Conservation (phyloP, 2,329 filamentous ascomycete species). For the Alternaria sp. region DNA sequence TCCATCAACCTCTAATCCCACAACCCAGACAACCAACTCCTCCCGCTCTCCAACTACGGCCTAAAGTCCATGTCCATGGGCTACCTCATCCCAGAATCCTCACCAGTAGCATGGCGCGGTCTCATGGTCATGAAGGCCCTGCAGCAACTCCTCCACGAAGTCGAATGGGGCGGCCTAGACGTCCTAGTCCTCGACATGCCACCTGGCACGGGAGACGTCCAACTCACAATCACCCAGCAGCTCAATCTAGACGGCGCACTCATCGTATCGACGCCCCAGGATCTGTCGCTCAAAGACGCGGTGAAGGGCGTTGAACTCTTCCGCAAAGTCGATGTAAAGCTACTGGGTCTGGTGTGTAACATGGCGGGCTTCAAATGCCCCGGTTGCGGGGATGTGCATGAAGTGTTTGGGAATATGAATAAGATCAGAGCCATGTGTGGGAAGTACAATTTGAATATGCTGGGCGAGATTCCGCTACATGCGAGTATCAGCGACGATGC, state of each 20-base stretch:
- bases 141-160: constrained; percentile 92
- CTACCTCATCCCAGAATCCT: constrained; percentile 79
- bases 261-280: constrained; percentile 92
- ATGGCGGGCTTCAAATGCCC: constrained; percentile 50
- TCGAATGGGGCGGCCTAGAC: constrained; percentile 90
- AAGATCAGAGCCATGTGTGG: constrained; percentile 79
- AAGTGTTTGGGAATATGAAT: constrained; percentile 64
- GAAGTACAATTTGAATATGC: constrained; percentile 75
- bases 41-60: constrained; percentile 92
- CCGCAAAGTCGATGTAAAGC: constrained; percentile 76
- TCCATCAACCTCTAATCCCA: constrained; percentile 9
- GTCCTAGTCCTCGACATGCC: constrained; percentile 89
- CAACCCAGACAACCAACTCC: constrained; percentile 72
- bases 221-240: constrained; percentile 96
- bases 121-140: constrained; percentile 98
- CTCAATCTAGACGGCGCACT: constrained; percentile 84
- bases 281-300: constrained; percentile 89
- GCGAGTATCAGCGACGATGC: constrained; percentile 85
- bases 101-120: constrained; percentile 92
- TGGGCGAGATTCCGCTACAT: constrained; percentile 90
- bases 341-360: constrained; percentile 76
- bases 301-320: constrained; percentile 94
- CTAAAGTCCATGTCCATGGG: constrained; percentile 99
- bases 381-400: constrained; percentile 57
- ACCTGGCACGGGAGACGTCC: constrained; percentile 93